Conservation (phyloP, 148 eudicot species). For the Fagopyrum tataricum region DNA sequence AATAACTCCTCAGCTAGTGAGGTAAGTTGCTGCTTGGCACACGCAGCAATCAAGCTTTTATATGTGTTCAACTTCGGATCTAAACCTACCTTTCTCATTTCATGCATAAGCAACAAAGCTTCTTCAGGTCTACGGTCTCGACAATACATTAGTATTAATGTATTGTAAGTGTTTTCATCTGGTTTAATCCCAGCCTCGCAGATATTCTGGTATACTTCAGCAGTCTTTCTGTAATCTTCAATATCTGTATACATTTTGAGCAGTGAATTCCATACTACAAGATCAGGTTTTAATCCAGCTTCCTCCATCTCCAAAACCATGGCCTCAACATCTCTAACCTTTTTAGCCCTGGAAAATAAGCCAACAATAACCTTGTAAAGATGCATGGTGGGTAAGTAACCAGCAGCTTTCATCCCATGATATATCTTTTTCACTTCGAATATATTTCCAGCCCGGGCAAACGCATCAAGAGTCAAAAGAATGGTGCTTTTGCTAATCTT, state of each 20-base stretch:
- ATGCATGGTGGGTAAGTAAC: conserved; percentile 94
- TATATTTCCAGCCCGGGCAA: conserved; percentile 71
- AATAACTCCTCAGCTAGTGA: conserved; percentile 83
- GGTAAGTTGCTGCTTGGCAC: conserved; percentile 57
- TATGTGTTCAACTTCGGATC: conserved; percentile 60
- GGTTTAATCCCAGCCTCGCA: conserved; percentile 55
- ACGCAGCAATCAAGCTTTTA: conserved; percentile 84
- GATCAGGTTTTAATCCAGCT: conserved; percentile 83
- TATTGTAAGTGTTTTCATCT: conserved; percentile 80
- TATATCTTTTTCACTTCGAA: conserved; percentile 98
- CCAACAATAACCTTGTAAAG: conserved; percentile 83
- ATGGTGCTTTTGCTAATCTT: conserved; percentile 85
- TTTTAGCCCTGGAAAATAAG: conserved; percentile 64
- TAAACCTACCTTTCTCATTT: conserved; percentile 60
- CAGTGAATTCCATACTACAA: conserved; percentile 68
- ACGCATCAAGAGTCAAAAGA: conserved; percentile 92
- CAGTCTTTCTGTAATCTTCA: conserved; percentile 66
- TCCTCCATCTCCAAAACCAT: conserved; percentile 88
- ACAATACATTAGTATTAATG: conserved; percentile 82
- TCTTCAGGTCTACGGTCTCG: conserved; percentile 85
- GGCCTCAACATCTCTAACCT: conserved; percentile 79
- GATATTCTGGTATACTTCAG: conserved; percentile 64
- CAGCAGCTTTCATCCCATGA: conserved; percentile 93
- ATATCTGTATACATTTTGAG: conserved; percentile 77
- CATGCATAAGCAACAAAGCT: conserved; percentile 59